These are phyloP conservation scores for Middelhovenomyces tepae DNA, from an alignment of 805 yeast species.

Conservation along the genomic window DNA sequence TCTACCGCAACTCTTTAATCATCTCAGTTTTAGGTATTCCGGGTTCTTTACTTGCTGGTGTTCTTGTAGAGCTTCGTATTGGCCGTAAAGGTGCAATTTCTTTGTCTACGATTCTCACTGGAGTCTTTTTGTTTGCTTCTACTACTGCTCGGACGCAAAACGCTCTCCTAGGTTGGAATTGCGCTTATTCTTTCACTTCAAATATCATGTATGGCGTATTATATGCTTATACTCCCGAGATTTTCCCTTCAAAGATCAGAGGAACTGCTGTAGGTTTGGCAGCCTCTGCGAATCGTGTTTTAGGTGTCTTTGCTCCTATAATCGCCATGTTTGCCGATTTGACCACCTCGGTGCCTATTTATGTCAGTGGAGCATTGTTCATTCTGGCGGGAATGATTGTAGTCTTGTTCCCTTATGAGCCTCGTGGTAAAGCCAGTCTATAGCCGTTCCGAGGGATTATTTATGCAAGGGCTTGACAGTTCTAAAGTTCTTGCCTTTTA, in stretches of 20 bases:
- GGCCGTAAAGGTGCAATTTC: conserved; percentile 14
- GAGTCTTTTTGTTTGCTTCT: conserved; percentile 11
- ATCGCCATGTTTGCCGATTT: conserved; percentile 36
- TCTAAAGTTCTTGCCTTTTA: no score
- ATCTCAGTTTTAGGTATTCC: conserved; percentile 37
- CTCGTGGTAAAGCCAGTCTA: conserved; percentile 20
- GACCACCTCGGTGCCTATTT: conserved; percentile 37
- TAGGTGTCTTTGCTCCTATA: conserved; percentile 39
- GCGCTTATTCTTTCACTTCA: conserved; percentile 13
- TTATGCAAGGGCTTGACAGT: no score
- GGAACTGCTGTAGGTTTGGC: conserved; percentile 40
- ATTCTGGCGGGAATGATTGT: conserved; percentile 34
- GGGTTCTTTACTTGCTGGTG: conserved; percentile 43
- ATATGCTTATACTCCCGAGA: conserved; percentile 39
- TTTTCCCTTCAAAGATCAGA: conserved; percentile 26
- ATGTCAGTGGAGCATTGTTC: conserved; percentile 36
- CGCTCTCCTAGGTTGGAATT: conserved; percentile 12
- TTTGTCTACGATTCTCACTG: conserved; percentile 12
- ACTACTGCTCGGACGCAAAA: conserved; percentile 13
- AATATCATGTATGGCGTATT: conserved; percentile 31
- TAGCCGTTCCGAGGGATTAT: no score
- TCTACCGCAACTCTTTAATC: conserved; percentile 26
- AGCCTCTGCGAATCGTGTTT: conserved; percentile 33
- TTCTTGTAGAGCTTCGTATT: conserved; percentile 10
- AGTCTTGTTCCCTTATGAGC: conserved; percentile 39